These are phyloP conservation scores for Morella rubra DNA, from an alignment of 306 rosid genomes.

Conservation along the genomic window DNA sequence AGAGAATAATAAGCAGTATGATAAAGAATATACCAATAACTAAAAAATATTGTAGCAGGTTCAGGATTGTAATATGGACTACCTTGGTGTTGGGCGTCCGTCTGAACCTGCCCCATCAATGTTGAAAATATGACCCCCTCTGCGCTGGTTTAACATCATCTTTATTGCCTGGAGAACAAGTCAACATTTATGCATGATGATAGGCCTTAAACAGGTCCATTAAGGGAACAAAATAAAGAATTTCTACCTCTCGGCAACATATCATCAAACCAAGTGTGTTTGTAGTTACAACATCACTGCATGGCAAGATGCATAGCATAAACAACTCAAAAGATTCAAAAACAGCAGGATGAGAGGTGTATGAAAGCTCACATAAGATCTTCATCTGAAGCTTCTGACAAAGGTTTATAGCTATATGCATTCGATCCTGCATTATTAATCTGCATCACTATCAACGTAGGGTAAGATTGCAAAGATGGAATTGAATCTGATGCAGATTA, in stretches of 20 bases:
- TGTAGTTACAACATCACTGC: conserved; percentile 94
- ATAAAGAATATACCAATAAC: conserved; percentile 3
- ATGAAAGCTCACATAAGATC: conserved; percentile 79
- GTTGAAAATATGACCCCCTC: conserved; percentile 95
- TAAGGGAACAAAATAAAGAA: conserved; percentile 13
- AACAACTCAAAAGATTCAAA: conserved; percentile 16
- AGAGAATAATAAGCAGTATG: conserved; percentile 17
- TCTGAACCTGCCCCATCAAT: conserved; percentile 99
- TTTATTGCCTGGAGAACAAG: conserved; percentile 73
- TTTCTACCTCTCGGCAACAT: conserved; percentile 92
- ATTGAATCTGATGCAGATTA: conserved; percentile 27
- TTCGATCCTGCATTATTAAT: conserved; percentile 98
- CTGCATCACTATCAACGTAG: conserved; percentile 57
- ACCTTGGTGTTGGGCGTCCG: conserved; percentile 99
- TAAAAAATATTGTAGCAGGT: conserved; percentile 7
- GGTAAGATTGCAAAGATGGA: conserved; percentile 22
- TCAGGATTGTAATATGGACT: conserved; percentile 1
- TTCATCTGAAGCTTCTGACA: conserved; percentile 91
- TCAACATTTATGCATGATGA: conserved; percentile 29
- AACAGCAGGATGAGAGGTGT: conserved; percentile 7
- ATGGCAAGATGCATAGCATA: conserved; percentile 28
- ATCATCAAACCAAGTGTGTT: conserved; percentile 95
- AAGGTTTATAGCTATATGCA: conserved; percentile 87
- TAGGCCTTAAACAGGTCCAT: conserved; percentile 16
- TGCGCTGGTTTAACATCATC: conserved; percentile 81